phyloP scores from a whole-genome alignment of 805 yeast genomes.

The Candida ipomoeae region DNA sequence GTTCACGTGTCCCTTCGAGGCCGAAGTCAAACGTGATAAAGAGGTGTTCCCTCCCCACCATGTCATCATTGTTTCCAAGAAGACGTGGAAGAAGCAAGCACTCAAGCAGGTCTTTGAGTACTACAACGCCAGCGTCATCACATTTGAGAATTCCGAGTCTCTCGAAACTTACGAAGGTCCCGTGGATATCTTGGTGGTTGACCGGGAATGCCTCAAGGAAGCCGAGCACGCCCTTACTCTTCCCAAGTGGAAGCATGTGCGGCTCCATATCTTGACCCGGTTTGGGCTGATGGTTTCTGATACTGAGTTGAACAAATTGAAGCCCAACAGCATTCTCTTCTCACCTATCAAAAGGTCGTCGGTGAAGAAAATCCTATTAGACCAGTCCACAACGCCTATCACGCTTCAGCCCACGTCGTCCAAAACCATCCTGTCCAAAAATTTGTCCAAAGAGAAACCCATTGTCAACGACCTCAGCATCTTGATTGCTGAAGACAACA shows the following conservation, averaged over 20 bases:
- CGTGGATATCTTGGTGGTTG: conserved; percentile 21
- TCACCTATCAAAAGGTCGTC: conserved; percentile 28
- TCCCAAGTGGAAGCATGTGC: conserved; percentile 9
- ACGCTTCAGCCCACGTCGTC: neutral
- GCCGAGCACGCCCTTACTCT: conserved; percentile 1
- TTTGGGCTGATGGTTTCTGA: conserved; percentile 28
- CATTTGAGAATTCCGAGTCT: conserved; percentile 16
- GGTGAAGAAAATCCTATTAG: conserved; percentile 13
- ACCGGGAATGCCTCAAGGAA: conserved; percentile 14
- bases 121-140: conserved; percentile 31
- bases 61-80: conserved; percentile 31
- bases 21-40: conserved; percentile 19
- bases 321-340: conserved; percentile 22
- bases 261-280: conserved; percentile 23
- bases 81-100: conserved; percentile 28
- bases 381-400: conserved; percentile 1
- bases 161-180: conserved; percentile 10
- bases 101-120: conserved; percentile 30
- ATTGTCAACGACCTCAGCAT: conserved; percentile 29
- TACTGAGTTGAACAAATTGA: conserved; percentile 17
- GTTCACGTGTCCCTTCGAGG: conserved; percentile 33
- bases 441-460: conserved; percentile 23
- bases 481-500: conserved; percentile 54
- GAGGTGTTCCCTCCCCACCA: conserved; percentile 11
- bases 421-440: neutral